phyloP scores from a whole-genome alignment of 164 flowering plant genomes.

The Pachysandra terminalis region DNA sequence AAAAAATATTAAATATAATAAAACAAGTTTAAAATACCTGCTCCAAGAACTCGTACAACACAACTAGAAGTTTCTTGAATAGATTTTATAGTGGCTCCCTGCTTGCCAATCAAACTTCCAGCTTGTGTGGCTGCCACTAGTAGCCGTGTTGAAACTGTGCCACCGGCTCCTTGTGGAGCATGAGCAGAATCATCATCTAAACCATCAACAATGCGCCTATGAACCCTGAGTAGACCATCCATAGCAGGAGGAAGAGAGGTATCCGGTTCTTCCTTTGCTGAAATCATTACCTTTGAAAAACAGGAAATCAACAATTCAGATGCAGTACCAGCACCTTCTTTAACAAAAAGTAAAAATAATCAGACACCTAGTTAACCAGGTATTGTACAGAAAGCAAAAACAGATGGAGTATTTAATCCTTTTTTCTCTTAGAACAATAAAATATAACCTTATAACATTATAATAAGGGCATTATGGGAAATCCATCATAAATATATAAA shows the following conservation, averaged over 20 bases:
- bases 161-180: conserved; percentile 40
- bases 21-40: conserved; percentile 39
- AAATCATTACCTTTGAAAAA: conserved; percentile 75
- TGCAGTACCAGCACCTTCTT: not conserved
- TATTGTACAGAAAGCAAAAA: not conserved
- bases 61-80: conserved; percentile 86
- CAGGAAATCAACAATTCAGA: not conserved
- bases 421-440: too few species aligned
- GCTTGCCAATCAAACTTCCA: conserved; percentile 91
- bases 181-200: conserved; percentile 61
- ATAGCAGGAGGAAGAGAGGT: conserved; percentile 80
- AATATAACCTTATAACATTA: too few species aligned
- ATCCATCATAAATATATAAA: too few species aligned
- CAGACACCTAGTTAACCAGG: not conserved
- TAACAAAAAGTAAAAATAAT: too few species aligned
- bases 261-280: conserved; percentile 93
- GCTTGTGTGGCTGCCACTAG: conserved; percentile 88
- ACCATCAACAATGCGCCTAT: conserved; percentile 76
- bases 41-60: conserved; percentile 78
- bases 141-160: conserved; percentile 63
- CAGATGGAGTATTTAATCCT: too few species aligned
- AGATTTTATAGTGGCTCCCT: conserved; percentile 88
- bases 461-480: too few species aligned
- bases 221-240: conserved; percentile 89
- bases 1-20: not conserved